These are phyloP conservation scores for Diaporthe caulivora DNA, from an alignment of 2,329 filamentous ascomycete species.

Conservation along the genomic window DNA sequence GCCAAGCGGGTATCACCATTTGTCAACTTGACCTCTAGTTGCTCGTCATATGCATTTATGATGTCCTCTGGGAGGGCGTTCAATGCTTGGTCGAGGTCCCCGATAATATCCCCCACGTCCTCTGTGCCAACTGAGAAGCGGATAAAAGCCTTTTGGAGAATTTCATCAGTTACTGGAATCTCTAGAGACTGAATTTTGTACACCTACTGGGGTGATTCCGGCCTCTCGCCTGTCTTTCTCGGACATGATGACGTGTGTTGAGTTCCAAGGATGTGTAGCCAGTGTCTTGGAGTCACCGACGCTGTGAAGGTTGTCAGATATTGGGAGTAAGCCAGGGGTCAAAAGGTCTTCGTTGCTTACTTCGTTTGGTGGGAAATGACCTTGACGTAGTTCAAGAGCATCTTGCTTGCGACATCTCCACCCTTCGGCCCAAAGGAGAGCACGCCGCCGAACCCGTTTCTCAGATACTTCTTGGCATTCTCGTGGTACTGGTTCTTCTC, in stretches of 20 bases:
- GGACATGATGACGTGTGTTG: slow-evolving; percentile 91
- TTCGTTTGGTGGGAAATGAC: slow-evolving; percentile 96
- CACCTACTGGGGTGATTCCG: slow-evolving; percentile 80
- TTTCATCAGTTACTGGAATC: background rate
- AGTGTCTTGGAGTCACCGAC: slow-evolving; percentile 96
- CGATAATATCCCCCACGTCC: slow-evolving; percentile 97
- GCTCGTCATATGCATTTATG: slow-evolving; percentile 11
- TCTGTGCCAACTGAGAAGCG: slow-evolving; percentile 96
- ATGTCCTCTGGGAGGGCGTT: background rate
- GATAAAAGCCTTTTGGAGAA: slow-evolving; percentile 75
- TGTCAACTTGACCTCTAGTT: background rate
- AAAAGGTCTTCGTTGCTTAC: background rate
- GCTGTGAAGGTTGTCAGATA: slow-evolving; percentile 31
- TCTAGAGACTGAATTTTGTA: background rate
- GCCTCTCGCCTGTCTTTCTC: slow-evolving; percentile 84
- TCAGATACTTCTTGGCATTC: slow-evolving; percentile 87
- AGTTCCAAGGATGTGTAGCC: slow-evolving; percentile 94
- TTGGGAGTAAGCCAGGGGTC: too few species aligned
- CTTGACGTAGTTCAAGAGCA: slow-evolving; percentile 94
- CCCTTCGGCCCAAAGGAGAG: slow-evolving; percentile 95
- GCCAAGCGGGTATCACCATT: background rate
- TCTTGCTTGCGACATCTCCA: slow-evolving; percentile 81
- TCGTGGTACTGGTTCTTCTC: slow-evolving; percentile 84
- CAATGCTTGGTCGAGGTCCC: slow-evolving; percentile 93
- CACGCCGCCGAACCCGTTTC: slow-evolving; percentile 89